Conservation (phyloP, 371 early-diverging fungal species). For the Mucor piriformis region DNA sequence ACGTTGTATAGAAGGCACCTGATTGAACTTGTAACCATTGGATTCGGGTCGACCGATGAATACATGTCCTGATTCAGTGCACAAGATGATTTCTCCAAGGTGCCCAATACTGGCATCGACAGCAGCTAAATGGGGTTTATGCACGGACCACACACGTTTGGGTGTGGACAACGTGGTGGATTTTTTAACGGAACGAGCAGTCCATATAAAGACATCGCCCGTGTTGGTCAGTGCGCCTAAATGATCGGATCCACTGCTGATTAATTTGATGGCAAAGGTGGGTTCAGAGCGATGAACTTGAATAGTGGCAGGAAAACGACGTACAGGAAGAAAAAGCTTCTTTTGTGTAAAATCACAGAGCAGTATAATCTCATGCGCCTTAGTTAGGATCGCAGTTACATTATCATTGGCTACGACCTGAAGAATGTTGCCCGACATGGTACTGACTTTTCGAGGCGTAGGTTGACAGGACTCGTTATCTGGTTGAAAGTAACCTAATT, state of each 20-base stretch:
- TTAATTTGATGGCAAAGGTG: constrained; percentile 26
- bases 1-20: constrained; percentile 53
- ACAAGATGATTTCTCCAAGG: constrained; percentile 52
- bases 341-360: constrained; percentile 53
- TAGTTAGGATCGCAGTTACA: constrained; percentile 56
- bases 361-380: constrained; percentile 49
- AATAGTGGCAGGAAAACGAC: constrained; percentile 51
- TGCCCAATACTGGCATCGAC: constrained; percentile 55
- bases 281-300: constrained; percentile 27
- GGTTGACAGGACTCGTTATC: constrained; percentile 46
- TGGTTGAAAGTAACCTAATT: constrained; percentile 64
- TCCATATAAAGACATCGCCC: constrained; percentile 63
- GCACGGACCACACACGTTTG: constrained; percentile 49
- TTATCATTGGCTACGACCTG: constrained; percentile 60
- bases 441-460: constrained; percentile 54
- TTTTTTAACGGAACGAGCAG: constrained; percentile 22
- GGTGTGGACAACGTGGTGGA: constrained; percentile 28
- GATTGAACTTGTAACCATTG: constrained; percentile 34
- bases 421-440: constrained; percentile 42
- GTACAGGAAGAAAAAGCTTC: constrained; percentile 47
- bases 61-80: constrained; percentile 55
- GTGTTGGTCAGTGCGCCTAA: constrained; percentile 53
- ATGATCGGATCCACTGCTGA: constrained; percentile 50
- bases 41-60: constrained; percentile 44
- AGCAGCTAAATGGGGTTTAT: constrained; percentile 42